Base-by-base conservation (phyloP, 768 basidiomycete genomes). In the Trametopsis cervina region DNA sequence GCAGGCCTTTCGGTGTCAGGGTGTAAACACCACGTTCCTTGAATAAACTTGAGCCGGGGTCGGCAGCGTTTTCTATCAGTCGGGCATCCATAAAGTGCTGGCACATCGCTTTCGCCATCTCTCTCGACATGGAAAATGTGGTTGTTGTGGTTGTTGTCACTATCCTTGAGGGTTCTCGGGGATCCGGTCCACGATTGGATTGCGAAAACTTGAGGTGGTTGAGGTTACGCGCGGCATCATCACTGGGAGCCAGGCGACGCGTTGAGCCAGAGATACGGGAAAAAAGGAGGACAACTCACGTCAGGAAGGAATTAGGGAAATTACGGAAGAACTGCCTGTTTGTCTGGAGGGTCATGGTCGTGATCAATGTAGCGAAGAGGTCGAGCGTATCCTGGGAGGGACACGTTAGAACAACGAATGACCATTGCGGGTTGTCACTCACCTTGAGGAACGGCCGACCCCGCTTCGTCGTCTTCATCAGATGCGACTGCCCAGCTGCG, bases 61-160 rank as follows among this genome's bases (percentile, higher is more conserved):
- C 96, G 15, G 89, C 81, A 13, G 92, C 95, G 63, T 97, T 97
- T 69, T 97, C 94, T 55, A 98, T 93, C 53, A 98, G 76, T 55
- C 93, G 89, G 49, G 96, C 93, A 57, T 98, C 96, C 91, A 99
- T 96, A 63, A 98, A 98, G 64, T 98, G 93, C 69, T 99, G 96
- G 70, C 91, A 89, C 85, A 99, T 98, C 26, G 91, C 92, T 71
- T 97, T 98, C 54, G 96, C 96, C 89, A 99, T 98, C 39, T 99
- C 96, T 58, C 96, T 86, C 57, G 92, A 91, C 96, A 99, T 98
- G 53, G 92, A 92, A 72, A 99, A 99, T 26, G 96, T 99, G 37
- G 96, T 99, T 4, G 96, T 98, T 4, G 96, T 99, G 0, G 96
- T 99, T 0, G 96, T 99, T 60, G 96, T 99, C 63, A 99, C 88